These are phyloP conservation scores for Botrytis tulipae DNA, from an alignment of 2,329 filamentous ascomycete species.

Conservation along the genomic window DNA sequence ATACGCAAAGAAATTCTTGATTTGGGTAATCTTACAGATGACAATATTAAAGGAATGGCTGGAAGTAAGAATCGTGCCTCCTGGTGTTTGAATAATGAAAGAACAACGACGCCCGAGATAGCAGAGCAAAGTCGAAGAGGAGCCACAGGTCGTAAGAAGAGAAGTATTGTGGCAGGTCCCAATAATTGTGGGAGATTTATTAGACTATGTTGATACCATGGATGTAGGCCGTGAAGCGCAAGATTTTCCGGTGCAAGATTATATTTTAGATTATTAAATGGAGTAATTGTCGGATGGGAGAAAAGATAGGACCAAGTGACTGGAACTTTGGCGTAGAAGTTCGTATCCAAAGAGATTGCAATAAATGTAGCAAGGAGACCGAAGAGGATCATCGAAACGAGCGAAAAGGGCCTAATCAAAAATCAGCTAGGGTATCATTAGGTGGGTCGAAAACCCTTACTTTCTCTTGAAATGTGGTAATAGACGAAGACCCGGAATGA, in stretches of 20 bases:
- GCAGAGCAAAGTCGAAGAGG: conserved; percentile 70
- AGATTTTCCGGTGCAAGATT: conserved; percentile 70
- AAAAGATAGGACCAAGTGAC: conserved; percentile 65
- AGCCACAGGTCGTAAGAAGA: conserved; percentile 56
- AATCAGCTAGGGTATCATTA: conserved; percentile 21
- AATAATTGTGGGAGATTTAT: conserved; percentile 71
- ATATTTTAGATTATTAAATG: conserved; percentile 74
- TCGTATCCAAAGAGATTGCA: conserved; percentile 79
- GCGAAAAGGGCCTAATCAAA: conserved; percentile 51
- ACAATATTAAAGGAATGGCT: conserved; percentile 72
- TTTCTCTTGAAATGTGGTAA: conserved; percentile 82
- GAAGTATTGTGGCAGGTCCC: conserved; percentile 63
- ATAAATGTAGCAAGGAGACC: conserved; percentile 66
- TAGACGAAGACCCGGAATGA: conserved; percentile 79
- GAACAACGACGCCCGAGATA: conserved; percentile 65
- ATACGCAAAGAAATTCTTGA: conserved; percentile 48
- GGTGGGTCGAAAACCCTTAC: conserved; percentile 48
- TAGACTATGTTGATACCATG: conserved; percentile 73
- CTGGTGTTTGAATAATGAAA: conserved; percentile 76
- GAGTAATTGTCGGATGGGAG: conserved; percentile 67
- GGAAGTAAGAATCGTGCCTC: conserved; percentile 77
- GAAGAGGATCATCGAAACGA: conserved; percentile 63
- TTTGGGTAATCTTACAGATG: conserved; percentile 66
- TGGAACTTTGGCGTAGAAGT: conserved; percentile 69
- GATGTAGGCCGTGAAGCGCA: conserved; percentile 72